Percentiles rank a stretch among this genome's conserved stretches.
Conservation (phyloP, 75 land plant species). For the Isoetes taiwanensis region DNA sequence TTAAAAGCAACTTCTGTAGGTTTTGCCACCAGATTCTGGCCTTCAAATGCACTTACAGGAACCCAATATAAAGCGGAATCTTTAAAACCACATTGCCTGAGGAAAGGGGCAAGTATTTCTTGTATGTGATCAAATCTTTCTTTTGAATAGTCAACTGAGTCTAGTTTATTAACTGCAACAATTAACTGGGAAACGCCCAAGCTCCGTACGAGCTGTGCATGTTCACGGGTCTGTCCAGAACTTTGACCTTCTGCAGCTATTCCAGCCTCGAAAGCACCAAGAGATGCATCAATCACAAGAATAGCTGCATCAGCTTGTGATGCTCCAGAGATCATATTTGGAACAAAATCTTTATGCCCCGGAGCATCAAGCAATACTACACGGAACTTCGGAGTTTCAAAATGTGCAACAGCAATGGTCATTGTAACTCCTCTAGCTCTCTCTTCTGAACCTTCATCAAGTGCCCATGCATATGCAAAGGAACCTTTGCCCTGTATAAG, state of each 20-base stretch:
- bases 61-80: conserved; percentile 62
- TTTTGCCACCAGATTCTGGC: conserved; percentile 57
- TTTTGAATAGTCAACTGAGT: conserved; percentile 58
- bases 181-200: conserved; percentile 92
- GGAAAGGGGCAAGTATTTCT: conserved; percentile 44
- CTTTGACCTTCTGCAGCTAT: conserved; percentile 60
- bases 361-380: conserved; percentile 92
- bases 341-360: conserved; percentile 96
- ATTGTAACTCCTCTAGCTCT: conserved; percentile 93
- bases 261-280: conserved; percentile 91
- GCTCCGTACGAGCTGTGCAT: conserved; percentile 79
- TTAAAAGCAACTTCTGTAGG: conserved; percentile 44
- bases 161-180: conserved; percentile 92
- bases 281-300: conserved; percentile 86
- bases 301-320: conserved; percentile 99
- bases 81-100: conserved; percentile 74
- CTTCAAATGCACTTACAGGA: conserved; percentile 80
- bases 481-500: conserved; percentile 87
- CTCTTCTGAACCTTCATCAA: conserved; percentile 93
- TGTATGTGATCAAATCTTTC: conserved; percentile 74
- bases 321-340: conserved; percentile 96
- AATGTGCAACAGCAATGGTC: conserved; percentile 91
- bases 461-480: conserved; percentile 95
- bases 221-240: conserved; percentile 71
- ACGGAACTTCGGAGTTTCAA: conserved; percentile 57